phyloP scores from a whole-genome alignment of 2,329 filamentous ascomycete genomes.

The Zopfia rhizophila region DNA sequence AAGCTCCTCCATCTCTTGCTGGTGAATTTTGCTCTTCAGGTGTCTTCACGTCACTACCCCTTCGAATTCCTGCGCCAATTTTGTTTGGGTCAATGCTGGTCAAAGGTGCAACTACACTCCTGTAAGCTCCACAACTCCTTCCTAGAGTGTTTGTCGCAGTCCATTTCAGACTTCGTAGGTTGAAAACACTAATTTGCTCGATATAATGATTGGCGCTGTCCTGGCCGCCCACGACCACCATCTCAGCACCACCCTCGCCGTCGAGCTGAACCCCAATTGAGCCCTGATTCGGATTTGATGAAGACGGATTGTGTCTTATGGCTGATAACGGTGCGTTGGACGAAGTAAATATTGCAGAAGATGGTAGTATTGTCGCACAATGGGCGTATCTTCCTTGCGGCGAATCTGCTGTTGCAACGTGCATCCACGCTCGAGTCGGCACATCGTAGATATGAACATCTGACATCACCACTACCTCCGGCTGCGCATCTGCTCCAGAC shows the following conservation, averaged over 20 bases:
- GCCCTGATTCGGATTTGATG: conserved; percentile 85
- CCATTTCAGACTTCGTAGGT: conserved; percentile 94
- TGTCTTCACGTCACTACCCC: conserved; percentile 52
- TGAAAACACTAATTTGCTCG: conserved; percentile 98
- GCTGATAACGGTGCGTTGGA: conserved; percentile 84
- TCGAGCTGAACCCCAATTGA: conserved; percentile 89
- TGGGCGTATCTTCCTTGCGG: conserved; percentile 97
- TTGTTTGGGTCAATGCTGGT: conserved; percentile 71
- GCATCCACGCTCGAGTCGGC: conserved; percentile 83
- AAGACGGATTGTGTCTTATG: conserved; percentile 87
- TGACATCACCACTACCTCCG: conserved; percentile 96
- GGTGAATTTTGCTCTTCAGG: conserved; percentile 44
- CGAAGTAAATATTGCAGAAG: conserved; percentile 86
- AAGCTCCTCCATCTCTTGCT: conserved; percentile 58
- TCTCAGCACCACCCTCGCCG: conserved; percentile 90
- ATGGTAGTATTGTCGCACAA: conserved; percentile 91
- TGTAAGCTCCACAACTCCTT: conserved; percentile 94
- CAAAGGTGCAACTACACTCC: conserved; percentile 91
- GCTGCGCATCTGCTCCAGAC: conserved; percentile 69
- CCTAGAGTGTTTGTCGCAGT: conserved; percentile 87
- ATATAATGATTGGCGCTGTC: conserved; percentile 99
- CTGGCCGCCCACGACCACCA: conserved; percentile 96
- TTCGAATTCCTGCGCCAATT: conserved; percentile 68
- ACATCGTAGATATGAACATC: conserved; percentile 97
- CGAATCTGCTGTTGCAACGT: conserved; percentile 79